Percentiles rank a stretch among this genome's conserved stretches.
phyloP scores from a whole-genome alignment of 2,329 filamentous ascomycete species.

The Emergomyces orientalis region DNA sequence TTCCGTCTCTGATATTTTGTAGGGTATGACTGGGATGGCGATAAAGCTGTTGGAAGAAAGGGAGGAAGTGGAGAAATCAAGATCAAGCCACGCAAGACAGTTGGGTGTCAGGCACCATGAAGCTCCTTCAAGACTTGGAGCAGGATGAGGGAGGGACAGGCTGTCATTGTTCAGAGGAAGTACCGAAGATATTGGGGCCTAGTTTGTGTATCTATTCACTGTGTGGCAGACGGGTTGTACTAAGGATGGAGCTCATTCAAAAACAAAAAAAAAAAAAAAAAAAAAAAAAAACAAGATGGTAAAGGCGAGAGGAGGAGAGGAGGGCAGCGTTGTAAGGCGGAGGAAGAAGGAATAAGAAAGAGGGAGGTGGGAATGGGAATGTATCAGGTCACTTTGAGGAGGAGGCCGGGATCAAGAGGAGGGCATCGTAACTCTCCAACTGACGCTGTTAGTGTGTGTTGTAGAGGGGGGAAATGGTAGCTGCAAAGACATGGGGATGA shows the following conservation, averaged over 20 bases:
- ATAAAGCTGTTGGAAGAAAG: not conserved
- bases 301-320: not conserved
- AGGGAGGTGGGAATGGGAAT: not conserved
- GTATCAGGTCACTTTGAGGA: not conserved
- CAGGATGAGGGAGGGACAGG: constrained; percentile 15
- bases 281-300: not conserved
- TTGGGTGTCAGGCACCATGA: constrained; percentile 21
- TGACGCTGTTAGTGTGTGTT: not conserved
- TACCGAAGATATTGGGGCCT: not conserved
- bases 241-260: not conserved
- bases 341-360: not conserved
- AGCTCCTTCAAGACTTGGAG: constrained; percentile 22
- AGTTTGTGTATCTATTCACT: not conserved
- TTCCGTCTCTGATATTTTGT: not conserved
- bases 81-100: not conserved
- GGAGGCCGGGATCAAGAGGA: not conserved
- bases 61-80: not conserved
- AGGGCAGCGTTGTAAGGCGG: too few relatives aligned
- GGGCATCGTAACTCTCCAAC: not conserved
- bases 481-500: not conserved
- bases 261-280: not conserved
- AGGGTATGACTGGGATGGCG: not conserved
- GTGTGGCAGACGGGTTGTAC: not conserved
- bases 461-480: not conserved
- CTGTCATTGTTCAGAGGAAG: constrained; percentile 5